Conservation (phyloP, 2,329 filamentous ascomycete species). For the Thielaviopsis punctulata region DNA sequence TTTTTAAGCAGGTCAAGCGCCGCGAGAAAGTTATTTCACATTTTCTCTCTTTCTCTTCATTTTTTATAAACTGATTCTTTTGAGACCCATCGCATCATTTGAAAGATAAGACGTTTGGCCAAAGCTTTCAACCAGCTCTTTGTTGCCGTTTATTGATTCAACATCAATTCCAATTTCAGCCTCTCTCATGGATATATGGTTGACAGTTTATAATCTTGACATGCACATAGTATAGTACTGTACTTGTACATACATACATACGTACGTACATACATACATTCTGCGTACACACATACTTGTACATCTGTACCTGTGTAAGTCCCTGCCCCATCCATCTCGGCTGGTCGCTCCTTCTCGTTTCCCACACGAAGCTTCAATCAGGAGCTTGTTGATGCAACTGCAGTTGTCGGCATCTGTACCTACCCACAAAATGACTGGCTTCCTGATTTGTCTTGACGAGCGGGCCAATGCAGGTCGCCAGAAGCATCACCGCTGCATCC, state of each 20-base stretch:
- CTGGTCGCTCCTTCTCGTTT: no score
- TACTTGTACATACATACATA: no score
- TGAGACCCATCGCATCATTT: not conserved
- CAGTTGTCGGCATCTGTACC: no score
- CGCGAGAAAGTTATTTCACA: no score
- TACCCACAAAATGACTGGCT: not conserved
- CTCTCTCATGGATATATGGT: not conserved
- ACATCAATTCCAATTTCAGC: not conserved
- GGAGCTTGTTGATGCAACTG: no score
- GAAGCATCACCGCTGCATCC: not conserved
- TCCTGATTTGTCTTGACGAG: not conserved
- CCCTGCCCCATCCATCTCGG: no score
- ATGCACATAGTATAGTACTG: not conserved
- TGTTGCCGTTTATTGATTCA: not conserved
- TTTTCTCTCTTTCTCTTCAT: no score
- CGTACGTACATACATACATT: no score
- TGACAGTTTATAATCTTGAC: not conserved
- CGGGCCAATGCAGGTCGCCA: not conserved
- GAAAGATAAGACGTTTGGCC: not conserved
- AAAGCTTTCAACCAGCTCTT: not conserved
- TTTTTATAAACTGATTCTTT: not conserved
- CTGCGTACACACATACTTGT: no score
- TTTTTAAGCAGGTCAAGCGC: no score
- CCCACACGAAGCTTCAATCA: no score
- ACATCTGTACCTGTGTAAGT: no score